Conservation (phyloP, 805 yeast genomes). For the Kluyveromyces dobzhanskii region DNA sequence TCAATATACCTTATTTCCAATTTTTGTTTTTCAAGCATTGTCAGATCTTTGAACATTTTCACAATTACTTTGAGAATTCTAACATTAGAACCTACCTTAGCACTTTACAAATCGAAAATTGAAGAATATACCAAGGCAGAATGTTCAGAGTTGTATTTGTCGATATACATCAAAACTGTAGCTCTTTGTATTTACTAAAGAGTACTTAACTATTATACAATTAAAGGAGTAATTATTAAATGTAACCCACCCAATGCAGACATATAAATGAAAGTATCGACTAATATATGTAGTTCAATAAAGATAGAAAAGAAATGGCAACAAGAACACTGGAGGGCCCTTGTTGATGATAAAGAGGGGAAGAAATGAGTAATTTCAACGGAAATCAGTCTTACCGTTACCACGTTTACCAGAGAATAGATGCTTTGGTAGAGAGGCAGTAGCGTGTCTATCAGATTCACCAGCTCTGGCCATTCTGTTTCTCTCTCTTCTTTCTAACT, state of each 20-base stretch:
- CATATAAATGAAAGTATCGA: conserved; percentile 1
- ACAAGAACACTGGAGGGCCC: too few species aligned
- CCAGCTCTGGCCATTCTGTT: conserved; percentile 88
- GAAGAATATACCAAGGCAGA: too few species aligned
- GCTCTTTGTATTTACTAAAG: too few species aligned
- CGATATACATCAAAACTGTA: background rate
- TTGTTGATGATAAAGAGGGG: background rate
- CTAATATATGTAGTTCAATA: background rate
- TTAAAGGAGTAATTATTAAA: conserved; percentile 1
- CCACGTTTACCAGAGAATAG: conserved; percentile 95
- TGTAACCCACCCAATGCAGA: conserved; percentile 2
- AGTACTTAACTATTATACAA: conserved; percentile 3
- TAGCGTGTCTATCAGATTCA: conserved; percentile 89
- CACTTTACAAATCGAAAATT: too few species aligned
- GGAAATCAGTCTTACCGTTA: conserved; percentile 84
- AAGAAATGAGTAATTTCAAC: conserved; percentile 36
- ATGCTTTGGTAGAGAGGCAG: conserved; percentile 86
- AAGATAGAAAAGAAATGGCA: background rate
- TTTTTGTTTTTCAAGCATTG: too few species aligned
- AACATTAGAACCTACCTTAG: too few species aligned
- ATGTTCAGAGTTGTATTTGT: too few species aligned
- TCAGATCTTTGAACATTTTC: too few species aligned
- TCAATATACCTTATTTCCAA: too few species aligned
- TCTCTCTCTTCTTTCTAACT: conserved; percentile 88
- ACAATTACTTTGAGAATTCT: too few species aligned